These are phyloP conservation scores for Nyssa sinensis DNA, from an alignment of 148 eudicot species.

Conservation along the genomic window DNA sequence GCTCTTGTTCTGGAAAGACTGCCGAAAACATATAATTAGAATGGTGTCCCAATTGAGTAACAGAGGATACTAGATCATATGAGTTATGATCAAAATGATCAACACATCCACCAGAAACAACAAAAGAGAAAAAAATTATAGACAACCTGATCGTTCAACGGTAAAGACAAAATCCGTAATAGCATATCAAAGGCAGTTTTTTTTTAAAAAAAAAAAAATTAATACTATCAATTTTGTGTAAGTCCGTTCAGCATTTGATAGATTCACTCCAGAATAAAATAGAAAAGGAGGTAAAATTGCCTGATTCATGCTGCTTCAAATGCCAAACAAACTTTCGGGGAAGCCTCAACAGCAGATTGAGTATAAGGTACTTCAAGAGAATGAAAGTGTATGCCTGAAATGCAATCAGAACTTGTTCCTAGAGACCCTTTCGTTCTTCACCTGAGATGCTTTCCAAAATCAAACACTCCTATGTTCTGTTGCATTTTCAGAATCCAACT, in stretches of 20 bases:
- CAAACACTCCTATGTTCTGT: too few species aligned
- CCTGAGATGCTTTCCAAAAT: too few species aligned
- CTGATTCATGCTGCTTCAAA: too few species aligned
- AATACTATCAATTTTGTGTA: too few species aligned
- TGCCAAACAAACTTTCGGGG: background rate
- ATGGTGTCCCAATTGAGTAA: background rate
- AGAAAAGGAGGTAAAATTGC: too few species aligned
- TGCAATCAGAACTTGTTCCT: too few species aligned
- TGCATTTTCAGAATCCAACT: too few species aligned
- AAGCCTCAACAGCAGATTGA: background rate
- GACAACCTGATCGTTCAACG: too few species aligned
- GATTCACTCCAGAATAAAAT: background rate
- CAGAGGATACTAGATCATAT: background rate
- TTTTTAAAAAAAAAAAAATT: too few species aligned
- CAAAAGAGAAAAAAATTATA: too few species aligned
- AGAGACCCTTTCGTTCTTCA: too few species aligned
- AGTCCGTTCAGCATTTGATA: too few species aligned
- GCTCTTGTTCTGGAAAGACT: constrained; percentile 15
- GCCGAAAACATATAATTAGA: background rate
- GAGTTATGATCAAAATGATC: background rate
- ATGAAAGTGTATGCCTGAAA: background rate
- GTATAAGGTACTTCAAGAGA: background rate
- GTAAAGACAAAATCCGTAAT: background rate
- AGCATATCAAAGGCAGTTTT: background rate
- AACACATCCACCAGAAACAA: background rate